Evolutionary conservation across 129 eudicot genomes (phyloP).

Genomic region (Ambrosia artemisiifolia): DNA sequence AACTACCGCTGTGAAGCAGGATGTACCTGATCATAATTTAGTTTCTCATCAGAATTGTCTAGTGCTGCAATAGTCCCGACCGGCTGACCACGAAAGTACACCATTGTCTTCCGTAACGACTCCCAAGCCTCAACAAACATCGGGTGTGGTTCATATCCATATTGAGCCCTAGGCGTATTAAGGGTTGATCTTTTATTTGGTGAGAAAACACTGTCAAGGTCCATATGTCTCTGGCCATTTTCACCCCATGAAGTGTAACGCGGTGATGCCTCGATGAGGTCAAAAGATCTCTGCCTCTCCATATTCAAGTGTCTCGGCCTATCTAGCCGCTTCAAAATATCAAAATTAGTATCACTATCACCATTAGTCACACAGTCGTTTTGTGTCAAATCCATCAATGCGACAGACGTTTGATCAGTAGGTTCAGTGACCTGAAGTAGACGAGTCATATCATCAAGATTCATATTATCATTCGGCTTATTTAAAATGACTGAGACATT

Average conservation of each 20-base stretch:
- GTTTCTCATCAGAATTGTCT: constrained; percentile 84
- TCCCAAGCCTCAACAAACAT: constrained; percentile 90
- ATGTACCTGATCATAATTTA: constrained; percentile 88
- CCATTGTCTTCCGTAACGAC: constrained; percentile 69
- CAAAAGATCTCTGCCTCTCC: constrained; percentile 69
- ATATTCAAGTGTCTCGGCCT: constrained; percentile 64
- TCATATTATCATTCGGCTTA: not conserved
- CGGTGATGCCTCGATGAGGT: constrained; percentile 67
- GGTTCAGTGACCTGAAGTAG: constrained; percentile 30
- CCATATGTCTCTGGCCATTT: constrained; percentile 35
- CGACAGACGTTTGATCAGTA: constrained; percentile 39
- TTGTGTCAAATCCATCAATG: constrained; percentile 41
- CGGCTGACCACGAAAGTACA: constrained; percentile 73
- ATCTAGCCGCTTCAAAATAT: constrained; percentile 55
- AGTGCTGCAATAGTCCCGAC: constrained; percentile 96
- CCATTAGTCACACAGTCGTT: constrained; percentile 32
- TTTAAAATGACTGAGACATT: not conserved
- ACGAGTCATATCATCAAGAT: constrained; percentile 2
- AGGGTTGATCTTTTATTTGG: constrained; percentile 58
- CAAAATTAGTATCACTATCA: constrained; percentile 47
- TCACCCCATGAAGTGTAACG: constrained; percentile 48
- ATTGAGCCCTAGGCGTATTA: constrained; percentile 52
- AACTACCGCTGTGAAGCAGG: constrained; percentile 2
- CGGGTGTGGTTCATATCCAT: constrained; percentile 56
- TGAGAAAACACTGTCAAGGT: constrained; percentile 41